Evolutionary conservation across 140 eudicot species (phyloP).

Genomic region (Cichorium intybus): DNA sequence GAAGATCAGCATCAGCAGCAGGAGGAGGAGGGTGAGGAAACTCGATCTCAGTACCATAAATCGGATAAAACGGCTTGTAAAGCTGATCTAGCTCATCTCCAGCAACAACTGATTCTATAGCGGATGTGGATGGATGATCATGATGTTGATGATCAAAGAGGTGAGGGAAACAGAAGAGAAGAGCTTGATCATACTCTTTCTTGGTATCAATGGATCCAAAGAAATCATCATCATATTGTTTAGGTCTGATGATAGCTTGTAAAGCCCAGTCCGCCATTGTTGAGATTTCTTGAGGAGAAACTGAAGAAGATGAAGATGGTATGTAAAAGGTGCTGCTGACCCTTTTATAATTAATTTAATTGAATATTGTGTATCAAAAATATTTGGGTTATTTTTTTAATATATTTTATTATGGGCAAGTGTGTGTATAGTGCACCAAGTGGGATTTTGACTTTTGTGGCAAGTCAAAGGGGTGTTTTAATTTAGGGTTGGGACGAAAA

Average conservation of each 20-base stretch:
- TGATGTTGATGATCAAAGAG: constrained; percentile 20
- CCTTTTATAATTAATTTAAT: constrained; percentile 14
- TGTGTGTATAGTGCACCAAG: constrained; percentile 32
- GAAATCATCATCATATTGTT: constrained; percentile 1
- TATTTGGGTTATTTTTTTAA: constrained; percentile 13
- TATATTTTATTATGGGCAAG: constrained; percentile 12
- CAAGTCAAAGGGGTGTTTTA: constrained; percentile 43
- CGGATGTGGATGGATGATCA: constrained; percentile 9
- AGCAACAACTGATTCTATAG: not conserved
- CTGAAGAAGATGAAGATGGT: constrained; percentile 8
- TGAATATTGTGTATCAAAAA: constrained; percentile 14
- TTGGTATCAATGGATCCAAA: constrained; percentile 28
- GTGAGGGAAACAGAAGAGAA: constrained; percentile 35
- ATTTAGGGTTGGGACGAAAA: constrained; percentile 10
- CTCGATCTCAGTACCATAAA: not conserved
- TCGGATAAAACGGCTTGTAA: constrained; percentile 61
- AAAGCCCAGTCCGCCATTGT: constrained; percentile 51
- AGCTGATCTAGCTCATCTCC: constrained; percentile 55
- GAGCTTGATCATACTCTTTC: constrained; percentile 41
- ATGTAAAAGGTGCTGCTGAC: constrained; percentile 15
- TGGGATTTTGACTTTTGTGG: constrained; percentile 53
- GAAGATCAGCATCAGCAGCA: not conserved
- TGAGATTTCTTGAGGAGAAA: constrained; percentile 10
- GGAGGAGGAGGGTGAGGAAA: not conserved
- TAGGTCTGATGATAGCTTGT: constrained; percentile 50